These are phyloP conservation scores for Aeminium ludgeri DNA, from an alignment of 495 filamentous ascomycete species.

Conservation along the genomic window DNA sequence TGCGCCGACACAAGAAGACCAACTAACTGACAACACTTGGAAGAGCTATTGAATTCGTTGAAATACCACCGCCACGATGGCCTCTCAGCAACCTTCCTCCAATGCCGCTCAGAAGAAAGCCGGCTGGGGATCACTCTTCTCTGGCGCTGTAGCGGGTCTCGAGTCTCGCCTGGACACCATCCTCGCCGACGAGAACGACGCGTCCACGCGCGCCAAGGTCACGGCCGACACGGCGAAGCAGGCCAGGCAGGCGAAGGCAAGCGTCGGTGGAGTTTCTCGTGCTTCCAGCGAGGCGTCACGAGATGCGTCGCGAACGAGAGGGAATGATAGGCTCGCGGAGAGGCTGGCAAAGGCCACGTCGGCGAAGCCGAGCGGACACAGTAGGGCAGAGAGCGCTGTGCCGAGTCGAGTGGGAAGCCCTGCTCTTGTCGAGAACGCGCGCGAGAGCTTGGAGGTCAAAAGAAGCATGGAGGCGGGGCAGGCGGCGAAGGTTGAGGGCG, in stretches of 20 bases:
- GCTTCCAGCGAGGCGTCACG: conserved; percentile 1
- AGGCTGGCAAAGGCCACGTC: conserved; percentile 26
- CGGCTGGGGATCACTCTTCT: conserved; percentile 64
- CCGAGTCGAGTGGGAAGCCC: conserved; percentile 5
- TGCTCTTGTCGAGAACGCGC: no score
- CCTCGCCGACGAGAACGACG: conserved; percentile 53
- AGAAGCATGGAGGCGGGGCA: no score
- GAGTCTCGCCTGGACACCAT: conserved; percentile 89
- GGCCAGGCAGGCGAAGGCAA: conserved; percentile 4
- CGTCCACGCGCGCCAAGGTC: conserved; percentile 9
- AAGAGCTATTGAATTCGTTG: no score
- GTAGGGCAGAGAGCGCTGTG: neutral
- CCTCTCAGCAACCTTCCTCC: neutral
- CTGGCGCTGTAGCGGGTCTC: conserved; percentile 81
- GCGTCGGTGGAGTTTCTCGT: conserved; percentile 1
- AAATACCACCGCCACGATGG: neutral
- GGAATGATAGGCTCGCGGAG: conserved; percentile 69
- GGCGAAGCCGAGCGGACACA: neutral
- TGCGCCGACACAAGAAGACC: no score
- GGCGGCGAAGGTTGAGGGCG: conserved; percentile 1
- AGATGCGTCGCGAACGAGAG: conserved; percentile 25
- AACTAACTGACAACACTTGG: no score
- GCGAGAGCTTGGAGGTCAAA: no score
- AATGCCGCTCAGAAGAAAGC: conserved; percentile 10
- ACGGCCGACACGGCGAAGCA: conserved; percentile 14